phyloP scores from a whole-genome alignment of 73 alveolate genomes.

The Tetrahymena malaccensis region DNA sequence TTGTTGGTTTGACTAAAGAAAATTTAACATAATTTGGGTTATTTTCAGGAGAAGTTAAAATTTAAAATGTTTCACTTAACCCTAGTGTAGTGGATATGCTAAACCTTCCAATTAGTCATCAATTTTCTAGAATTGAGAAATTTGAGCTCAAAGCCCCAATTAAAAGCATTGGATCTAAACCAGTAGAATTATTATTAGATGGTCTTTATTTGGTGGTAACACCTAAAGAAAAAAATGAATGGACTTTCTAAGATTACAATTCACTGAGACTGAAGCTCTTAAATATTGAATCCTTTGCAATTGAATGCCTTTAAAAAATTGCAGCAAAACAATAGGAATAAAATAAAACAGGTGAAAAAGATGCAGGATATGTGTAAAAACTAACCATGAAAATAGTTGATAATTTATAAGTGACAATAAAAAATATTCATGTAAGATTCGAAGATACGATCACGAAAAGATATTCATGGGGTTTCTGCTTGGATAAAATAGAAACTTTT shows the following conservation, averaged over 20 bases:
- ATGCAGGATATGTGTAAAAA: constrained; percentile 74
- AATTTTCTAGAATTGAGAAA: constrained; percentile 75
- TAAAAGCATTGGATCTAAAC: constrained; percentile 79
- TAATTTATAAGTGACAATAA: constrained; percentile 79
- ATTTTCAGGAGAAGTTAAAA: constrained; percentile 43
- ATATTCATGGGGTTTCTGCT: constrained; percentile 23
- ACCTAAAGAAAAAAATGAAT: constrained; percentile 51
- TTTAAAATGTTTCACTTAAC: constrained; percentile 76
- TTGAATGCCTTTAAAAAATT: constrained; percentile 1
- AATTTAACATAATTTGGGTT: not conserved
- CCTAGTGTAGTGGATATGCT: constrained; percentile 74
- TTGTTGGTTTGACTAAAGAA: not conserved
- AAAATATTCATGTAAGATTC: constrained; percentile 82
- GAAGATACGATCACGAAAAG: constrained; percentile 55
- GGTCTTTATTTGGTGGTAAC: constrained; percentile 71
- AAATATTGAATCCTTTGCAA: constrained; percentile 36
- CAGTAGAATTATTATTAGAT: constrained; percentile 76
- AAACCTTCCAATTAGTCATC: constrained; percentile 69
- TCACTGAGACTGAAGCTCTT: constrained; percentile 40
- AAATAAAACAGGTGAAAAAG: constrained; percentile 48
- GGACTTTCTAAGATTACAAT: constrained; percentile 52
- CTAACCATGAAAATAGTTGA: constrained; percentile 79
- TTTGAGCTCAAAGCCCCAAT: constrained; percentile 83
- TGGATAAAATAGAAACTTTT: not conserved
- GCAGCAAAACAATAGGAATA: constrained; percentile 8